Base-by-base conservation (phyloP, 352 stramenopile genomes). In the Phytophthora sojae region DNA sequence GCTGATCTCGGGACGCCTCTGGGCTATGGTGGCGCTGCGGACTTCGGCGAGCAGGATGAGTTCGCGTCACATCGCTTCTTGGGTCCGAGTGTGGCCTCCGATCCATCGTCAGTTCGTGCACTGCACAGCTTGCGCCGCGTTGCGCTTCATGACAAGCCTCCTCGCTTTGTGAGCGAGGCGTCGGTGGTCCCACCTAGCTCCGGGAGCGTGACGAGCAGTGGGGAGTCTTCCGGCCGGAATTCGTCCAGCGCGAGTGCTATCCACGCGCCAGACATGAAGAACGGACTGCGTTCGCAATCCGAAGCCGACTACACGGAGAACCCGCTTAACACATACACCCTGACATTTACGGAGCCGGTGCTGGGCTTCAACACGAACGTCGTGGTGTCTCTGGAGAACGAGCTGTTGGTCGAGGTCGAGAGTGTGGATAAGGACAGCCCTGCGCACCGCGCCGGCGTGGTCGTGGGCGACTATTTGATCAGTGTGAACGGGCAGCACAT, bases 1-100 rank as follows among this genome's bases (percentile, higher is more conserved):
- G 73, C 72, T 14, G 85, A 93, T 26, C 57, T 93, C 9, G 85
- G 85, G 9, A 93, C 85, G 21, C 85, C 85, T 1, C 62, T 93
- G 3, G 83, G 81, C 32, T 83, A 77, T 42, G 75, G 76, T n/a
- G 81, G 67, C 8, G 61, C 63, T 23, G 74, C 64, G 4, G 80
- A 76, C 53, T 91, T 93, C 59, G 74, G 70, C 37, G 82, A 90
- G 4, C 77, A 80, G 57, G 82, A 90, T 25, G 79, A 84, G 11
- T 84, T 87, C 61, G 58, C 82, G 19, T 87, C 76, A 6, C 86
- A 94, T 73, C 80, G 81, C 25, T 94, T 94, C 59, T 71, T 90
- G 14, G 86, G 86, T 2, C 86, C 86, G 17, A 94, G 80, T 29
- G 64, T 82, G 8, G 59, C 71, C 0, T 62, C 68, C n/a, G 75